Evolutionary conservation across 352 stramenopile genomes (phyloP).

Genomic region (Phytophthora parvispora): DNA sequence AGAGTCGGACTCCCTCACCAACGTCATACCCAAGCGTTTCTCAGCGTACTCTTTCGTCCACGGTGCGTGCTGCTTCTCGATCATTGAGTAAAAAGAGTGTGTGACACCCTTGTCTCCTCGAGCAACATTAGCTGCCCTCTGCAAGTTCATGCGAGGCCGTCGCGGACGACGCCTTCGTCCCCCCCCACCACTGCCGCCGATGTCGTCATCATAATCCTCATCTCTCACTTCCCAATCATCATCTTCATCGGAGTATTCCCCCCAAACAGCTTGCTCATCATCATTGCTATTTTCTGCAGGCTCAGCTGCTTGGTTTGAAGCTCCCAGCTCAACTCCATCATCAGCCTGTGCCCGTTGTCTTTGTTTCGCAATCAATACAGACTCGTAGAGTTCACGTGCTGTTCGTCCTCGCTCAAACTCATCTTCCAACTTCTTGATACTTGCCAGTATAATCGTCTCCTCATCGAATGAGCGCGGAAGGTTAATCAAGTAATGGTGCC

Average conservation of each 20-base stretch:
- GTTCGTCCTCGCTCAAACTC: slow-evolving; percentile 83
- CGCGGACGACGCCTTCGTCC: slow-evolving; percentile 11
- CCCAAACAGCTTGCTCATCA: slow-evolving; percentile 13
- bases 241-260: slow-evolving; percentile 18
- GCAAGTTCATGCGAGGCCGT: slow-evolving; percentile 37
- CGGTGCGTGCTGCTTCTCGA: slow-evolving; percentile 41
- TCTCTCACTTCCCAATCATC: slow-evolving; percentile 11
- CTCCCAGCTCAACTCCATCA: not conserved
- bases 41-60: slow-evolving; percentile 56
- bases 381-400: slow-evolving; percentile 80
- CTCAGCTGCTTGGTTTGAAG: not conserved
- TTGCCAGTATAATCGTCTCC: slow-evolving; percentile 74
- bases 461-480: slow-evolving; percentile 82
- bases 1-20: slow-evolving; percentile 43
- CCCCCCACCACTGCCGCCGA: slow-evolving; percentile 2
- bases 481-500: slow-evolving; percentile 86
- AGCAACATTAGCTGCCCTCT: slow-evolving; percentile 48
- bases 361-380: slow-evolving; percentile 69
- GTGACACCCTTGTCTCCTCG: slow-evolving; percentile 72
- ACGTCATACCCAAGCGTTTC: slow-evolving; percentile 52
- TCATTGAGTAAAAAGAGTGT: slow-evolving; percentile 84
- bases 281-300: not conserved
- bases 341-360: slow-evolving; percentile 37
- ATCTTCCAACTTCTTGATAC: slow-evolving; percentile 79
- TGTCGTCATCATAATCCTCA: not conserved